These are phyloP conservation scores for Polytrichum commune DNA, from an alignment of 225 moss, liverwort and hornwort species.

Conservation along the genomic window DNA sequence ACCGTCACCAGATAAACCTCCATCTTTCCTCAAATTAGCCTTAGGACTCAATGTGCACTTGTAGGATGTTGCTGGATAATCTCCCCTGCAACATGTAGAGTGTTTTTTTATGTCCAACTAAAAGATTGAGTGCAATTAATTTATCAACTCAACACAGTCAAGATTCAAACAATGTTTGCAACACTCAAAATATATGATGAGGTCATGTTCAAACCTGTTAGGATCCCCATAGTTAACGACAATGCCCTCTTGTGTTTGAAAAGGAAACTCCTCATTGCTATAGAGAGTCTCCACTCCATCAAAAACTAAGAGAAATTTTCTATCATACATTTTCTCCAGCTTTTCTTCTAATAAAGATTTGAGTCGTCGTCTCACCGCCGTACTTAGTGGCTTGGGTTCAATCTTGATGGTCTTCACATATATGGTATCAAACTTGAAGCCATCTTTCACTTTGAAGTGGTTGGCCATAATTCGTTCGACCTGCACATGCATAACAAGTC, in stretches of 20 bases:
- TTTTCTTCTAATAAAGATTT: constrained; percentile 3
- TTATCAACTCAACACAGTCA: too few relatives aligned
- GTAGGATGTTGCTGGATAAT: not conserved
- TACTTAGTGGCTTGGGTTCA: constrained; percentile 10
- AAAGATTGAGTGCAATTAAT: too few relatives aligned
- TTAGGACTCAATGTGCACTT: constrained; percentile 1
- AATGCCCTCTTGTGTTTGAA: constrained; percentile 7
- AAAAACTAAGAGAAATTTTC: constrained; percentile 21
- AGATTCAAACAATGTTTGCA: too few relatives aligned
- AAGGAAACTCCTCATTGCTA: constrained; percentile 23
- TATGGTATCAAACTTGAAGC: constrained; percentile 39
- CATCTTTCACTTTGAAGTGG: constrained; percentile 37
- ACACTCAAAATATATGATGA: too few relatives aligned
- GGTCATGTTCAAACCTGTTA: not conserved
- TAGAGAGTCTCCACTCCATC: constrained; percentile 31
- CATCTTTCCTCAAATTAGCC: not conserved
- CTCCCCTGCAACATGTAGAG: not conserved
- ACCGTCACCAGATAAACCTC: not conserved
- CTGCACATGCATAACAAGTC: constrained; percentile 13
- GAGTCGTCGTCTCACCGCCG: not conserved
- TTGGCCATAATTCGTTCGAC: constrained; percentile 26
- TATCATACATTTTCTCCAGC: constrained; percentile 23
- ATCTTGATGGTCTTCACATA: constrained; percentile 30
- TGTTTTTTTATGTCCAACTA: too few relatives aligned
- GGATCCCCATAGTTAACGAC: not conserved